Conservation (phyloP, 2,329 filamentous ascomycete species). For the Drechslerella dactyloides region DNA sequence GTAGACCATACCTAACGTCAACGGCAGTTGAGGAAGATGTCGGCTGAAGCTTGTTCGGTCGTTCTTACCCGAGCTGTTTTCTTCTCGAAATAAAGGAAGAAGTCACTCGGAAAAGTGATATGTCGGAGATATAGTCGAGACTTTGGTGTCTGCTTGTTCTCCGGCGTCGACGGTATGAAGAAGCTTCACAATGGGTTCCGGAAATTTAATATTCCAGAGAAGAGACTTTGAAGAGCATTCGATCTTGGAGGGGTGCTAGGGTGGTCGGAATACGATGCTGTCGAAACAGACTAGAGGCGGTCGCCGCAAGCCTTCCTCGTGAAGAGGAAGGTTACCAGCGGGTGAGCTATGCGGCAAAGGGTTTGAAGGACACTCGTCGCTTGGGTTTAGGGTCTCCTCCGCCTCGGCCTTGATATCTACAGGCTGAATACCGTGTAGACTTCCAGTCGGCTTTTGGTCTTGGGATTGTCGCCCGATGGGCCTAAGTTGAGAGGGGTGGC, state of each 20-base stretch:
- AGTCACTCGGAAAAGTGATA: background rate
- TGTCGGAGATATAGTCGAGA: too few relatives aligned
- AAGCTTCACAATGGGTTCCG: slow-evolving; percentile 9
- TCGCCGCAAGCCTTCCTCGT: slow-evolving; percentile 99
- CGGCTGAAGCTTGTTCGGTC: background rate
- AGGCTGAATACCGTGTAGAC: slow-evolving; percentile 24
- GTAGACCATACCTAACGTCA: slow-evolving; percentile 42
- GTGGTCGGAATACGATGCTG: slow-evolving; percentile 93
- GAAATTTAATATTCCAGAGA: slow-evolving; percentile 53
- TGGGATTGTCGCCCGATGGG: slow-evolving; percentile 9
- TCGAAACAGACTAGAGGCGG: slow-evolving; percentile 89
- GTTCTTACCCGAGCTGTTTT: too few relatives aligned
- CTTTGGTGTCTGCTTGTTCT: too few relatives aligned
- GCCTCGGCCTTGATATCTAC: slow-evolving; percentile 40
- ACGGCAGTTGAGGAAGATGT: slow-evolving; percentile 2
- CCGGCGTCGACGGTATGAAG: slow-evolving; percentile 10
- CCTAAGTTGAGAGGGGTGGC: slow-evolving; percentile 15
- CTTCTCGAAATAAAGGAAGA: background rate
- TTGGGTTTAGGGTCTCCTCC: slow-evolving; percentile 49
- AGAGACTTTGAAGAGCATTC: slow-evolving; percentile 53
- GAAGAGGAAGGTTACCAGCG: slow-evolving; percentile 98
- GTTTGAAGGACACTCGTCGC: slow-evolving; percentile 48
- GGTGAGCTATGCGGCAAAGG: slow-evolving; percentile 99
- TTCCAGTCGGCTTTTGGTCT: slow-evolving; percentile 15
- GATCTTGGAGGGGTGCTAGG: slow-evolving; percentile 69